Percentiles rank a stretch among this genome's conserved stretches.
Conservation (phyloP, 495 filamentous ascomycete genomes). For the Bryoglossum gracile region DNA sequence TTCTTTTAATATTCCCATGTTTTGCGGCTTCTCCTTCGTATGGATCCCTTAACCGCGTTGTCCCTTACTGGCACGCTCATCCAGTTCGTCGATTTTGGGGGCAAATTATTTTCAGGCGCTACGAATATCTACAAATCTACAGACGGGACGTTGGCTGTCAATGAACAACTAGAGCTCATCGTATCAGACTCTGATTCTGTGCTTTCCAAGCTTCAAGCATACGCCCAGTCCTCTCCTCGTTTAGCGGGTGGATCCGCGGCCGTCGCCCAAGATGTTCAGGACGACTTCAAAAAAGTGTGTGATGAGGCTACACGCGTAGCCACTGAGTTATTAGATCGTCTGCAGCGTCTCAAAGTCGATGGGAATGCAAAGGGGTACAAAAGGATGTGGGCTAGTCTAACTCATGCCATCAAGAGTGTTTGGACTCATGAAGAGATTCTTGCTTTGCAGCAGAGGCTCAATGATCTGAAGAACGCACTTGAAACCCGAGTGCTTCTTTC, state of each 20-base stretch:
- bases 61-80: not conserved
- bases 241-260: not conserved
- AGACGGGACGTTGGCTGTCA: not conserved
- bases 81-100: not conserved
- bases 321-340: not conserved
- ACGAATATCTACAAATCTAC: not conserved
- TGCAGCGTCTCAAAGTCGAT: not conserved
- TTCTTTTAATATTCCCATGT: too few relatives aligned
- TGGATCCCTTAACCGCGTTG: not conserved
- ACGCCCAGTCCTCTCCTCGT: not conserved
- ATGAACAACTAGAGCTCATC: conserved; percentile 3
- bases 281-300: not conserved
- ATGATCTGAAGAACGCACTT: not conserved
- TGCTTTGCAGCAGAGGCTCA: not conserved
- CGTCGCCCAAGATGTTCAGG: not conserved
- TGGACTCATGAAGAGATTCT: not conserved
- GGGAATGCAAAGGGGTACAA: not conserved
- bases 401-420: not conserved
- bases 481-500: not conserved
- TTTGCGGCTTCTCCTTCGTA: too few relatives aligned
- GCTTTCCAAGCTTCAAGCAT: not conserved
- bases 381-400: not conserved
- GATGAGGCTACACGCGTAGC: not conserved
- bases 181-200: not conserved
- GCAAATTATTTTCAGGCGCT: not conserved